Conservation (phyloP, 495 filamentous ascomycete species). For the Penicillium longicatenatum region DNA sequence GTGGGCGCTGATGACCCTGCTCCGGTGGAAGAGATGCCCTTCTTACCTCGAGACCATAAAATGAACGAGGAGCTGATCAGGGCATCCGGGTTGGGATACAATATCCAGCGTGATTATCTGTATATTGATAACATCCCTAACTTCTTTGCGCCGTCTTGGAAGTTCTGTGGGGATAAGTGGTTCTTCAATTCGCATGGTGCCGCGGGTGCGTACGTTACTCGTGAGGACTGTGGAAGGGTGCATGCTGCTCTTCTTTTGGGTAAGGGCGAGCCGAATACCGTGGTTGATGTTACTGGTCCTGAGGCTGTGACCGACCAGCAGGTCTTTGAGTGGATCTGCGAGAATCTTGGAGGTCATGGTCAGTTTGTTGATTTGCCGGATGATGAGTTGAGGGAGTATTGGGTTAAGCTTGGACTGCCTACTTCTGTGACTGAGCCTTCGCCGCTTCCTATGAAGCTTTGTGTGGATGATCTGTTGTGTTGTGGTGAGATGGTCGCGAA, state of each 20-base stretch:
- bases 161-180: slow-evolving; percentile 1
- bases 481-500: slow-evolving; percentile 10
- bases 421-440: slow-evolving; percentile 5
- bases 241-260: slow-evolving; percentile 3
- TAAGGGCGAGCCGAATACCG: neutral
- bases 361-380: neutral
- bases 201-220: slow-evolving; percentile 2
- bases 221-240: slow-evolving; percentile 2
- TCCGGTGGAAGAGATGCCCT: slow-evolving; percentile 2
- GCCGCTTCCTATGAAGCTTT: slow-evolving; percentile 7
- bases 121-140: slow-evolving; percentile 3
- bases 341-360: neutral
- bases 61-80: slow-evolving; percentile 1
- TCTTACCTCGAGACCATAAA: slow-evolving; percentile 7
- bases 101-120: slow-evolving; percentile 6
- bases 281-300: slow-evolving; percentile 1
- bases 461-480: slow-evolving; percentile 10
- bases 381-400: slow-evolving; percentile 3
- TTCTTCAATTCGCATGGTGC: neutral
- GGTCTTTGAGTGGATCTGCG: slow-evolving; percentile 4
- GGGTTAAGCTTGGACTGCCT: slow-evolving; percentile 1
- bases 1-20: slow-evolving; percentile 3
- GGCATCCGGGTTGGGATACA: slow-evolving; percentile 1
- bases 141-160: slow-evolving; percentile 7
- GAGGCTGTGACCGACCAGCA: slow-evolving; percentile 3